Base-by-base conservation (phyloP, 1,139 yeast genomes). In the Zygoascus sp. region DNA sequence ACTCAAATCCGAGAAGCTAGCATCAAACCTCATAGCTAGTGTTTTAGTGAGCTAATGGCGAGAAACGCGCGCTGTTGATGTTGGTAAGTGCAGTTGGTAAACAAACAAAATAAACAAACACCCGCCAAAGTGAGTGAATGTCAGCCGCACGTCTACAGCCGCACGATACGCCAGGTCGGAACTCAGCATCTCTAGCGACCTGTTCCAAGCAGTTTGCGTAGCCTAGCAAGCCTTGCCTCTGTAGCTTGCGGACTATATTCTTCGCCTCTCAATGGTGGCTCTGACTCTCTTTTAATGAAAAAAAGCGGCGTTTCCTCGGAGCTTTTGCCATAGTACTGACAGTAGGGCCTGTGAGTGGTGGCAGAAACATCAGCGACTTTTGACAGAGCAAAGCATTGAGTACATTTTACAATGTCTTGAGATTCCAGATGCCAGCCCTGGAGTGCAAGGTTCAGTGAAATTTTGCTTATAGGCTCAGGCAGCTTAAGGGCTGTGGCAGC, bases 61-160 rank as follows among this genome's bases (percentile, higher is more conserved):
- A 28, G 28, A 23, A 5, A 15, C 17, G 41, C 30, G 40, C 13
- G 20, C 27, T 25, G n/a, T 25, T 25, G n/a, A 25, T n/a, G 28
- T 25, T 25, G 28, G 28, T 25, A n/a, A n/a, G 28, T 27, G 32
- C n/a, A 25, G 16, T 28, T 23, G n/a, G 28, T 23, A 38, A 13
- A 25, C 27, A 38, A 38, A 38, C 41, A 38, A 38, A n/a, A 38
- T 38, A 38, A 38, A 38, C 41, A 38, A 38, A 25, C 13, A 25
- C 13, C 11, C n/a, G n/a, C n/a, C n/a, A 11, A 20, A 35, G 22
- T 10, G 21, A 17, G 28, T 13, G 13, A 15, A 15, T 4, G 13
- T n/a, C 7, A 25, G 28, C 28, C 28, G 28, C 28, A 25, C 28
- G 28, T 7, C 4, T 25, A n/a, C 28, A 25, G 28, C 28, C 28